Base-by-base conservation (phyloP, 1,284 basidiomycete genomes). In the Cronartium ribicola region DNA sequence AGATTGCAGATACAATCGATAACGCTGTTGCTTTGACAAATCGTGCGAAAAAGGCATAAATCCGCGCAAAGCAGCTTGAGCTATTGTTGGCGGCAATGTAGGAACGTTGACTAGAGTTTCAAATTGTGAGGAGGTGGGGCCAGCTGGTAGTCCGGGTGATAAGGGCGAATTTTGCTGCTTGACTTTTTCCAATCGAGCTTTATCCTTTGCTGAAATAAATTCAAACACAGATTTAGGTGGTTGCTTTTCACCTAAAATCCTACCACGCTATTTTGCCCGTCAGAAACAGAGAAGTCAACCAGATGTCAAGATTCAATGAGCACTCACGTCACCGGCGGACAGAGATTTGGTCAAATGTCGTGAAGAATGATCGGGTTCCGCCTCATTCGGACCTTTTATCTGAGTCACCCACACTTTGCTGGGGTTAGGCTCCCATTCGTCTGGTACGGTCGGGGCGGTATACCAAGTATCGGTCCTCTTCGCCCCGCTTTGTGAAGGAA, bases 1-100 rank as follows among this genome's bases (percentile, higher is more conserved):
- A 0, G 90, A 89, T 59, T 85, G 83, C 0, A 98, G 86, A 80
- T 93, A 98, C 0, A 88, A 84, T 5, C 84, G 87, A 81, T 98
- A 98, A 3, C 96, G 89, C 1, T 87, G 85, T 81, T 97, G 93
- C 80, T 94, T 94, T 5, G 82, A 81, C 0, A 86, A 86, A 77
- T 96, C 88, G 44, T 88, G 84, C 3, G 86, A 86, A 81, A 94
- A 98, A 0, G 95, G 94, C 79, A 93, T 89, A 82, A 92, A 97
- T 0, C 94, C 94, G 66, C 86, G 86, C 29, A 97, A 83, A 0
- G 95, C 95, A 17, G 91, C 89, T 77, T 89, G 87, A 0, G 95
- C 95, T 5, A 92, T 86, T 17, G 89, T 87, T 0, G 89, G 86
- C 57, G 94, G 87, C 51, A 89, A 84, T 75, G 82, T 81, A 44